phyloP scores from a whole-genome alignment of 768 basidiomycete genomes.

The Postia placenta region DNA sequence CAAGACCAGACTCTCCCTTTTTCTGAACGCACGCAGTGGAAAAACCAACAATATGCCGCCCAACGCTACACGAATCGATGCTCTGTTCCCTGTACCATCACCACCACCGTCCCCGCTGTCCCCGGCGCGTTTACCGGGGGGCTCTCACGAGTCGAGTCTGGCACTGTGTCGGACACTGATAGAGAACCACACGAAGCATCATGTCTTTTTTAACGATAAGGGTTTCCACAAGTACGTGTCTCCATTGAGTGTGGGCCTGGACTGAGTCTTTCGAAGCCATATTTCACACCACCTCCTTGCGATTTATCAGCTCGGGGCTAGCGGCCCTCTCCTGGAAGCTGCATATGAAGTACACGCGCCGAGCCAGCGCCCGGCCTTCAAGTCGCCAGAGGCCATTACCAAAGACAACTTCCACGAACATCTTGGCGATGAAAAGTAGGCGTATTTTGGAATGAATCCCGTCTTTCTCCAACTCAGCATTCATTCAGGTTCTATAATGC shows the following conservation, averaged over 20 bases:
- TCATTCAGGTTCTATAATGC: slow-evolving; percentile 52
- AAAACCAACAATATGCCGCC: not conserved
- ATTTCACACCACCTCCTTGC: slow-evolving; percentile 5
- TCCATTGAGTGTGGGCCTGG: not conserved
- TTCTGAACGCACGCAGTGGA: no score
- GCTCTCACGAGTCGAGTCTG: slow-evolving; percentile 23
- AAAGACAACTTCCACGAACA: slow-evolving; percentile 45
- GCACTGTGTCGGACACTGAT: slow-evolving; percentile 30
- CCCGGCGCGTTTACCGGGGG: slow-evolving; percentile 18
- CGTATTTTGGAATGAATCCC: no score
- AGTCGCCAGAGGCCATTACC: slow-evolving; percentile 41
- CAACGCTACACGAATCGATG: slow-evolving; percentile 1
- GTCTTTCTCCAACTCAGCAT: not conserved
- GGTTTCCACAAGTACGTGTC: slow-evolving; percentile 45
- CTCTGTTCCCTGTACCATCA: slow-evolving; percentile 10
- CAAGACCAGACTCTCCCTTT: no score
- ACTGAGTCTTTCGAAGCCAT: not conserved
- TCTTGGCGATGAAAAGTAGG: slow-evolving; percentile 52
- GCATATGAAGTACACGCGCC: slow-evolving; percentile 36
- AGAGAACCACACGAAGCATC: slow-evolving; percentile 42
- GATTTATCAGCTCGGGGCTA: slow-evolving; percentile 55
- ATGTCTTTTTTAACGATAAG: slow-evolving; percentile 42
- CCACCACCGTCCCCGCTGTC: slow-evolving; percentile 1
- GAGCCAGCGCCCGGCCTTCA: slow-evolving; percentile 32
- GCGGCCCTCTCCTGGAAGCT: slow-evolving; percentile 32